Base-by-base conservation (phyloP, 2,329 filamentous ascomycete species). In the Colletotrichum viniferum region DNA sequence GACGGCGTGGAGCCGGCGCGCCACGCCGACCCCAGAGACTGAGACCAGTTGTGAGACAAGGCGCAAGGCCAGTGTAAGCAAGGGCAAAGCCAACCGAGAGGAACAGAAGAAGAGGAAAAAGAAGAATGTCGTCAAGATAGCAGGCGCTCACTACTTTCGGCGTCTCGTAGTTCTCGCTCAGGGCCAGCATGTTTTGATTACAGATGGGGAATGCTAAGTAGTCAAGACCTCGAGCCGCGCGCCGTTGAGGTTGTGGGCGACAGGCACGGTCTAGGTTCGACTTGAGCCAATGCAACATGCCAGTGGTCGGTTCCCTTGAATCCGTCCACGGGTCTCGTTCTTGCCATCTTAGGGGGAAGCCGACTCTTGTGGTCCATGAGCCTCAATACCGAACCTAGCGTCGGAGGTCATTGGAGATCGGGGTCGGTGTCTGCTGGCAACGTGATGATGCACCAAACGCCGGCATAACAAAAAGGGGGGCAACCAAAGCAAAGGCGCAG, bases 1-100 rank as follows among this genome's bases (percentile, higher is more conserved):
- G 63, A 64, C 73, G 70, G 68, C 72, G 36, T 66, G 55, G 52
- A 61, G 28, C 72, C 72, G 68, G 52, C 72, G 38, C 72, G 69
- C 72, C 68, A 67, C 72, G 43, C 38, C 52, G 55, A 66, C 24
- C 52, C 34, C 34, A 28, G 28, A 38, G 48, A 26, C 52, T 38
- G 52, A 38, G 52, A 68, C 52, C n/a, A 16, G 9, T 32, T 21
- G 52, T 60, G 52, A 68, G 61, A 71, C 36, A 62, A 26, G 66
- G 7, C 63, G 9, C 26, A 34, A 69, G 18, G 52, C 52, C 52
- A 66, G 21, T 62, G 16, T 52, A 14, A 61, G 71, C 52, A 64
- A 71, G 66, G 58, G 58, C 58, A 21, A 61, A 24, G 12, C 32
- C 16, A 34, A 62, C 30, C 30, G 58, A 52, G n/a, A 24, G 43